A percentile compares a stretch with the other conserved stretches of the same genome.
Conservation (phyloP, 768 basidiomycete genomes). For the Pisolithus sp. region DNA sequence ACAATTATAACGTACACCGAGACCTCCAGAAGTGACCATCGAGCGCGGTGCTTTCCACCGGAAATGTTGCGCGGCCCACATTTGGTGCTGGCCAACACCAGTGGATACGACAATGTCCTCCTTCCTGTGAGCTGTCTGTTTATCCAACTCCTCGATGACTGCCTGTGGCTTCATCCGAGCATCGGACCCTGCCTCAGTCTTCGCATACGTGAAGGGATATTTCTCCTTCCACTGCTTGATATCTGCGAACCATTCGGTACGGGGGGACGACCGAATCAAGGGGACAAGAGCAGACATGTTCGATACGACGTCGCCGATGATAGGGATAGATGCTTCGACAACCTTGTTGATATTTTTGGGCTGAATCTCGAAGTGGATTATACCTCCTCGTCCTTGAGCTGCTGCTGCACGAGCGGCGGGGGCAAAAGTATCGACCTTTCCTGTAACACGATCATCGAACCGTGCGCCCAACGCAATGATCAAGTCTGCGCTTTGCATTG, state of each 20-base stretch:
- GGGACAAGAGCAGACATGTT: conserved; percentile 82
- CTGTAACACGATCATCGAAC: conserved; percentile 98
- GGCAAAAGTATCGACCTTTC: conserved; percentile 83
- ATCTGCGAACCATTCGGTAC: conserved; percentile 77
- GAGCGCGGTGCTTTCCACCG: conserved; percentile 84
- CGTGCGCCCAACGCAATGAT: conserved; percentile 95
- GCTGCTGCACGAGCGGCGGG: conserved; percentile 88
- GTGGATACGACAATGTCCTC: conserved; percentile 85
- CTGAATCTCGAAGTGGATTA: conserved; percentile 98
- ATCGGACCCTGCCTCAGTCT: conserved; percentile 44
- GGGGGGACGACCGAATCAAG: conserved; percentile 54
- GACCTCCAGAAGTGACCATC: conserved; percentile 90
- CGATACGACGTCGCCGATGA: conserved; percentile 88
- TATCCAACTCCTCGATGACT: conserved; percentile 88
- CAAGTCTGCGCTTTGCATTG: conserved; percentile 96
- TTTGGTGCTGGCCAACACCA: conserved; percentile 98
- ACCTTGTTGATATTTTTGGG: conserved; percentile 99
- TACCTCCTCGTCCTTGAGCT: conserved; percentile 79
- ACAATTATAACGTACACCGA: conserved; percentile 62
- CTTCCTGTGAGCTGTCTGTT: conserved; percentile 71
- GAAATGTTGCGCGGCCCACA: conserved; percentile 97
- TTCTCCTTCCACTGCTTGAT: conserved; percentile 79
- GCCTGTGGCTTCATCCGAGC: conserved; percentile 91
- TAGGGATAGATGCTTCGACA: conserved; percentile 86
- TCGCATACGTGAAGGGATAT: conserved; percentile 86